phyloP scores from a whole-genome alignment of 352 stramenopile genomes.

The Phytophthora fragariae region DNA sequence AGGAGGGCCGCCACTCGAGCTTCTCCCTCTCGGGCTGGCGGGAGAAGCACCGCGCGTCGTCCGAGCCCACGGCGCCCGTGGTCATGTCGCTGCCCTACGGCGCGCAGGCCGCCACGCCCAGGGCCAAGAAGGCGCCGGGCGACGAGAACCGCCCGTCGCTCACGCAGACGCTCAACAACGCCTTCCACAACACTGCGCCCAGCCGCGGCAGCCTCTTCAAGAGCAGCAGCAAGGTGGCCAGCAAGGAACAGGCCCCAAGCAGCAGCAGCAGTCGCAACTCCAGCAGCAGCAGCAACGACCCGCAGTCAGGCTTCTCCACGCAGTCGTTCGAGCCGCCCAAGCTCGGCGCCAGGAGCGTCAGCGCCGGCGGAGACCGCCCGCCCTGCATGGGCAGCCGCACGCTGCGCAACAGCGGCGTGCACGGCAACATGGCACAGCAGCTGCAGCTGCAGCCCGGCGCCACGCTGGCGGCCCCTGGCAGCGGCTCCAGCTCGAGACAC shows the following conservation, averaged over 20 bases:
- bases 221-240: conserved; percentile 11
- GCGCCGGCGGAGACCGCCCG: conserved; percentile 26
- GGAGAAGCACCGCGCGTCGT: conserved; percentile 50
- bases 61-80: conserved; percentile 29
- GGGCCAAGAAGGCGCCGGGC: conserved; percentile 29
- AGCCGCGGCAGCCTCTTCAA: conserved; percentile 36
- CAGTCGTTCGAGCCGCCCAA: conserved; percentile 40
- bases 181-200: conserved; percentile 29
- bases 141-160: conserved; percentile 34
- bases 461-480: conserved; percentile 7
- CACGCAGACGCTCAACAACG: conserved; percentile 37
- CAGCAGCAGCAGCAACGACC: neutral
- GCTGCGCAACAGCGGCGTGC: conserved; percentile 35
- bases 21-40: conserved; percentile 64
- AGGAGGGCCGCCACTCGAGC: conserved; percentile 57
- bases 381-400: conserved; percentile 33
- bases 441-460: conserved; percentile 24
- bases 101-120: conserved; percentile 42
- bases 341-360: conserved; percentile 43
- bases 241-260: conserved; percentile 2
- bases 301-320: conserved; percentile 34
- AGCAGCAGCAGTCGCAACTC: conserved; percentile 20
- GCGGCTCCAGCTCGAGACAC: conserved; percentile 8
- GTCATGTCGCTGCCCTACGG: conserved; percentile 56
- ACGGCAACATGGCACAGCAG: conserved; percentile 27